Evolutionary conservation across 2,329 filamentous ascomycete species (phyloP).

Genomic region (Orbilia quercus): DNA sequence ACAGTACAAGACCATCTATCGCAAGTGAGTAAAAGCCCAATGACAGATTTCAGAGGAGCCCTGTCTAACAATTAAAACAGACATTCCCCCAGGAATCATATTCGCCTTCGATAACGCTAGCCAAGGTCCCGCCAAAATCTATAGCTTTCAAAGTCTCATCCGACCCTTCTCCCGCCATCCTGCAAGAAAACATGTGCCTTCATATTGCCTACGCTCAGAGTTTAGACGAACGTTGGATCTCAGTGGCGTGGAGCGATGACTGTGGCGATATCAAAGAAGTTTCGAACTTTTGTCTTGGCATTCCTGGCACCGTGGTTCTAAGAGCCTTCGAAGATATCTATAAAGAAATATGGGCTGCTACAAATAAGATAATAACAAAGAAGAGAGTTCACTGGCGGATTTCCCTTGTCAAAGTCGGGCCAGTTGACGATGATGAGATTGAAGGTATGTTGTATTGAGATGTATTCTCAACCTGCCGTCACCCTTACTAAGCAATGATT

Average conservation of each 20-base stretch:
- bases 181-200: constrained; percentile 82
- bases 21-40: constrained; percentile 44
- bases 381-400: constrained; percentile 81
- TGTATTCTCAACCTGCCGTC: not conserved
- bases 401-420: constrained; percentile 77
- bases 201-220: constrained; percentile 83
- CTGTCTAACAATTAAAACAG: constrained; percentile 62
- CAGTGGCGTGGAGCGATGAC: constrained; percentile 83
- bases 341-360: constrained; percentile 81
- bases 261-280: constrained; percentile 78
- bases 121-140: constrained; percentile 74
- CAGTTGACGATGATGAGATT: constrained; percentile 75
- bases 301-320: constrained; percentile 68
- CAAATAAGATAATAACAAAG: constrained; percentile 75
- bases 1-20: constrained; percentile 61
- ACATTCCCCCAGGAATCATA: constrained; percentile 68
- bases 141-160: constrained; percentile 79
- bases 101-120: constrained; percentile 78
- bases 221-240: constrained; percentile 80
- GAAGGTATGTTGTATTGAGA: constrained; percentile 62
- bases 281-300: constrained; percentile 76
- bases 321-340: constrained; percentile 73
- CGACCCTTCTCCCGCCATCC: constrained; percentile 76
- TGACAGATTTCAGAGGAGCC: constrained; percentile 32
- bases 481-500: constrained; percentile 12